Conservation (phyloP, 1,139 yeast species). For the Scheffersomyces titani region DNA sequence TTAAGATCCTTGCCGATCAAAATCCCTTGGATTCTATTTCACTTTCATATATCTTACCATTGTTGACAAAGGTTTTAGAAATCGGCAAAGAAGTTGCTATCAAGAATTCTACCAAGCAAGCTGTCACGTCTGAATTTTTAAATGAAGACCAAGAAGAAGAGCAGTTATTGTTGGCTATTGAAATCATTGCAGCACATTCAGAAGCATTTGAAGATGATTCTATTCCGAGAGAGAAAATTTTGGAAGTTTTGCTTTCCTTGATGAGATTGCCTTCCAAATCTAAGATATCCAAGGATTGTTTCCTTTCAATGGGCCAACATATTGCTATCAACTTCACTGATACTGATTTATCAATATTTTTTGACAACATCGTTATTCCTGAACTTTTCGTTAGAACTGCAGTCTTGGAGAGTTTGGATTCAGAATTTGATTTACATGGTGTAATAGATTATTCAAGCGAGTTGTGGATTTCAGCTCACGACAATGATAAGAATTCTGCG, state of each 20-base stretch:
- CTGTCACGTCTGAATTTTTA: constrained; percentile 60
- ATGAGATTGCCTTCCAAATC: constrained; percentile 77
- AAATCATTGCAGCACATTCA: constrained; percentile 74
- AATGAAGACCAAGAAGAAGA: constrained; percentile 89
- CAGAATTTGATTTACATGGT: constrained; percentile 77
- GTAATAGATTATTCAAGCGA: constrained; percentile 60
- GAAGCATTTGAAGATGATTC: constrained; percentile 67
- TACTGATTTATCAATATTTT: constrained; percentile 59
- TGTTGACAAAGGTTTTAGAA: constrained; percentile 63
- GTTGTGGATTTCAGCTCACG: constrained; percentile 78
- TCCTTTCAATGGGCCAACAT: constrained; percentile 72
- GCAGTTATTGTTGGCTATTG: constrained; percentile 74
- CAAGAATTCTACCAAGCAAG: constrained; percentile 50
- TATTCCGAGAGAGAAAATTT: constrained; percentile 68
- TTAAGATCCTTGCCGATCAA: constrained; percentile 75
- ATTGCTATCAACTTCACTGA: constrained; percentile 61
- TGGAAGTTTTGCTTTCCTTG: constrained; percentile 63
- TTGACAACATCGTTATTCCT: constrained; percentile 61
- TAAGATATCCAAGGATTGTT: constrained; percentile 79
- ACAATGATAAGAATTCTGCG: constrained; percentile 62
- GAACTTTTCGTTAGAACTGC: constrained; percentile 75
- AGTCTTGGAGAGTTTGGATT: constrained; percentile 79
- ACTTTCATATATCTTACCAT: constrained; percentile 73
- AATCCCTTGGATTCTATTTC: constrained; percentile 68
- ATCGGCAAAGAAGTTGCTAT: constrained; percentile 58